These are phyloP conservation scores for Albizia julibrissin DNA, from an alignment of 306 rosid genomes.

Conservation along the genomic window DNA sequence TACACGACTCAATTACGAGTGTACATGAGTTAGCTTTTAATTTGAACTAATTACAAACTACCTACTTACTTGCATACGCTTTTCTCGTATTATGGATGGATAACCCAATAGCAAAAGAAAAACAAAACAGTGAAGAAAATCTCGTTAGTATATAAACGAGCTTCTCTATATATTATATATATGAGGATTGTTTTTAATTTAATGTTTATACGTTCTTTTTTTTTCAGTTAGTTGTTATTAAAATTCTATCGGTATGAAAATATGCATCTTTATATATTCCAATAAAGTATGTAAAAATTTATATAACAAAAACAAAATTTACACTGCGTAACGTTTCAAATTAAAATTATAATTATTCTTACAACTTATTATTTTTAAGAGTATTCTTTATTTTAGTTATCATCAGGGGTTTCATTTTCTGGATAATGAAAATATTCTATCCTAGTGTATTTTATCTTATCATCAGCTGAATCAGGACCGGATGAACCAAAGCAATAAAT, in stretches of 20 bases:
- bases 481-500: not conserved
- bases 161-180: not conserved
- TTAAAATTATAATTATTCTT: not conserved
- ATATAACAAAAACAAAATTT: too few species aligned
- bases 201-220: not conserved
- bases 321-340: not conserved
- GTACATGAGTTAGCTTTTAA: not conserved
- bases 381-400: not conserved
- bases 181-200: not conserved
- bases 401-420: not conserved
- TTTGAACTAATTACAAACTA: not conserved
- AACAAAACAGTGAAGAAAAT: not conserved
- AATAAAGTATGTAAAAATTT: too few species aligned
- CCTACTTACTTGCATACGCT: not conserved
- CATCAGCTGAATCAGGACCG: not conserved
- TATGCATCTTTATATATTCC: too few species aligned
- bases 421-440: not conserved
- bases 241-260: too few species aligned
- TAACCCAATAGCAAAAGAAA: not conserved
- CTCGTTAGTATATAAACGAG: not conserved
- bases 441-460: not conserved
- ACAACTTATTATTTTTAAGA: not conserved
- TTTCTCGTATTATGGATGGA: not conserved
- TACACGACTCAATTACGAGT: not conserved
- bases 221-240: too few species aligned